A percentile compares a stretch with the other conserved stretches of the same genome.
Conservation (phyloP, 2,329 filamentous ascomycete species). For the Rhynchosporium secalis region DNA sequence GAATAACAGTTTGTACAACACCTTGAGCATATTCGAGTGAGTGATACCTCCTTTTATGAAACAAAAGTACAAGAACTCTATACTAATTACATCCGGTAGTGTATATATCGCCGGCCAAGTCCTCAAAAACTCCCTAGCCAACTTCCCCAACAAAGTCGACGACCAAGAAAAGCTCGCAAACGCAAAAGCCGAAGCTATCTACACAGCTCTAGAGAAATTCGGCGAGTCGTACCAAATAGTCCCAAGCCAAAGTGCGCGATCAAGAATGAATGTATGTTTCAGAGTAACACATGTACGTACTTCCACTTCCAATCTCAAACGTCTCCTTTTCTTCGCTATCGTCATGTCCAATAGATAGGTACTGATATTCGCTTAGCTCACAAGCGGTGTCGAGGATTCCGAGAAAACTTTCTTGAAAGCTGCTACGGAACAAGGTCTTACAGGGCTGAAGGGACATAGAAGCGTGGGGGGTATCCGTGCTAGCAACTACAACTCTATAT, state of each 20-base stretch:
- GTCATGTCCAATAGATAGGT: neutral
- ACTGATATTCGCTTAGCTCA: constrained; percentile 35
- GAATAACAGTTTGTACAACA: constrained; percentile 96
- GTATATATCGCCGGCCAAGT: constrained; percentile 91
- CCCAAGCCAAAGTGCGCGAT: constrained; percentile 72
- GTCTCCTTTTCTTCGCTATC: neutral
- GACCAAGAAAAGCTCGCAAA: constrained; percentile 75
- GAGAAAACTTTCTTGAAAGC: constrained; percentile 81
- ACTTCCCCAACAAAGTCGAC: constrained; percentile 66
- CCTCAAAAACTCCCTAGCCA: constrained; percentile 69
- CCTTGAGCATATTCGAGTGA: constrained; percentile 83
- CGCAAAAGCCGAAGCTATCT: constrained; percentile 75
- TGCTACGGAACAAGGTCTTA: constrained; percentile 65
- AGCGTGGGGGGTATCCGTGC: constrained; percentile 83
- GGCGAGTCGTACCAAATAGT: constrained; percentile 75
- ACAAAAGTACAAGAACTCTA: neutral
- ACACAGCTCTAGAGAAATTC: constrained; percentile 72
- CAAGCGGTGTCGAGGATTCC: constrained; percentile 59
- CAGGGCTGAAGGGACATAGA: constrained; percentile 85
- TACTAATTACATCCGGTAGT: constrained; percentile 44
- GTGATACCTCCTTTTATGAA: constrained; percentile 29
- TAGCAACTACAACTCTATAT: constrained; percentile 86
- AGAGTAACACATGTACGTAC: constrained; percentile 55
- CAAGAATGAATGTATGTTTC: constrained; percentile 96
- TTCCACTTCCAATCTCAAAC: neutral